Percentiles rank a stretch among this genome's conserved stretches.
phyloP scores from a whole-genome alignment of 1,139 yeast species.

The Pneumocystis wakefieldiae region DNA sequence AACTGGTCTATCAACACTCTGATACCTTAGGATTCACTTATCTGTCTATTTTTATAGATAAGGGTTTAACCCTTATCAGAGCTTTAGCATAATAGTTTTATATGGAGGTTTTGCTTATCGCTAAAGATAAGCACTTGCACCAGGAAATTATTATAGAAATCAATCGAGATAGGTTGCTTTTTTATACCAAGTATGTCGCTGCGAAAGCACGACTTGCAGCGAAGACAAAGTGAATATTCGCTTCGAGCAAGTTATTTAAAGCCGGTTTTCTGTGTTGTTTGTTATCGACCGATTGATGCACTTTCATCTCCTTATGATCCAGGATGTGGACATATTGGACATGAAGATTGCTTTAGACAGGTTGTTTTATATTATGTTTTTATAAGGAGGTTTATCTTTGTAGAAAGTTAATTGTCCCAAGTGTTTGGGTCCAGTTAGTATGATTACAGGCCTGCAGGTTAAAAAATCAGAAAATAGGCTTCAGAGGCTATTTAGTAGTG shows the following conservation, averaged over 20 bases:
- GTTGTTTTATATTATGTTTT: background rate
- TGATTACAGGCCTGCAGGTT: background rate
- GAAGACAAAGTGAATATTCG: background rate
- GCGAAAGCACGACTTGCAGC: slow-evolving; percentile 1
- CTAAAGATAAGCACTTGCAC: no score
- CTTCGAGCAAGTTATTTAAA: background rate
- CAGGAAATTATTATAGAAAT: background rate
- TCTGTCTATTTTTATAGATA: no score
- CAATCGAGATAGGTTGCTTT: background rate
- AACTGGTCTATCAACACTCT: no score
- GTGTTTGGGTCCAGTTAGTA: background rate
- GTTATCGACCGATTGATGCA: background rate
- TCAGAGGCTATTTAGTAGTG: background rate
- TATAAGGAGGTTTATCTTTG: background rate
- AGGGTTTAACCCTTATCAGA: no score
- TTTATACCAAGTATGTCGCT: background rate
- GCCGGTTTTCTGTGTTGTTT: background rate
- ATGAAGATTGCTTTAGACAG: background rate
- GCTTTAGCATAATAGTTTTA: no score
- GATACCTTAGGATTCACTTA: no score
- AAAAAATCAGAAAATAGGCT: background rate
- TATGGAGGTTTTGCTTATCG: no score
- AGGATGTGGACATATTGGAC: background rate
- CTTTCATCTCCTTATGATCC: background rate
- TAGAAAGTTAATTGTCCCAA: background rate